Evolutionary conservation across 306 rosid species (phyloP), one percentile per base, ranked within the genome.

Genomic region (Crotalaria pallida): DNA sequence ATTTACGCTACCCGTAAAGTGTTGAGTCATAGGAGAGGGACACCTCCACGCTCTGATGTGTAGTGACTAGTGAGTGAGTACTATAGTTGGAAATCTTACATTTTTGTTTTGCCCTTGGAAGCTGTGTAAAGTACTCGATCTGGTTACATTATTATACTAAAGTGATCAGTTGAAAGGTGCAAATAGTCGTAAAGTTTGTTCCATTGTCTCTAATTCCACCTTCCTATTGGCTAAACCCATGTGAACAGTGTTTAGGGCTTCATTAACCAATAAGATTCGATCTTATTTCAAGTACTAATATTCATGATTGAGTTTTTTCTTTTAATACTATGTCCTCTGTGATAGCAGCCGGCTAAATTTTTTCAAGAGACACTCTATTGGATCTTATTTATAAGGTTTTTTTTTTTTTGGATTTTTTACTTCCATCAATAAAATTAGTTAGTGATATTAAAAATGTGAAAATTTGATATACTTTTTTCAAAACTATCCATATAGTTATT

Each of bases 231-330:
- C 50, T 41, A 17, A 75, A 13, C 82, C 87, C 90, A 83, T 57
- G 88, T 83, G 88, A 76, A 68, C 53, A 53, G 87, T 84, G 82
- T 47, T 58, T 33, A 49, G n/a, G 60, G 53, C 83, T 79, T 67
- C 78, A 56, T 63, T 49, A 77, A 83, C 92, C 90, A 84, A 87
- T 81, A 85, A 83, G 87, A 89, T 87, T 87, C 89, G 74, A 76
- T 70, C 53, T 72, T 60, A 58, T 70, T 4, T 38, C 49, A 66
- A 40, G n/a, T n/a, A n/a, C n/a, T n/a, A n/a, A n/a, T n/a, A n/a
- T n/a, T n/a, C n/a, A n/a, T n/a, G n/a, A n/a, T n/a, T n/a, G n/a
- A n/a, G n/a, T n/a, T n/a, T n/a, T n/a, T n/a, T n/a, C n/a, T n/a
- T n/a, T n/a, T n/a, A n/a, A n/a, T n/a, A n/a, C n/a, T n/a, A n/a